These are phyloP conservation scores for Corniculantispora saksenae DNA, from an alignment of 2,329 filamentous ascomycete genomes.

Conservation along the genomic window DNA sequence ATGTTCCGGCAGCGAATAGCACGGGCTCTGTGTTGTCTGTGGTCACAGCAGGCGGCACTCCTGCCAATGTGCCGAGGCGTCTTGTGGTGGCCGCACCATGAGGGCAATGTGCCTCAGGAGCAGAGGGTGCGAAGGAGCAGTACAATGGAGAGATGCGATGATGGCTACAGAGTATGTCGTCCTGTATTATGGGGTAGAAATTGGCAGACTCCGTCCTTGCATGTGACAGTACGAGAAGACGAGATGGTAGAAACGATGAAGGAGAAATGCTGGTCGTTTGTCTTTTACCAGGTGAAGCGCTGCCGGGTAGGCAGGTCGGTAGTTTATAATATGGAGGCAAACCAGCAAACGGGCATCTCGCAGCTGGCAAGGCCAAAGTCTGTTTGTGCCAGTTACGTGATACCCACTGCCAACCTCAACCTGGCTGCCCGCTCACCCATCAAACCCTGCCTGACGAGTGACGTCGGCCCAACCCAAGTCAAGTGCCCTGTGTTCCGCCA, in stretches of 20 bases:
- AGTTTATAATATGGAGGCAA: not conserved
- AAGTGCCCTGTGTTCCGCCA: not conserved
- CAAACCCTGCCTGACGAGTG: not conserved
- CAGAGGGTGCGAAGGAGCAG: not conserved
- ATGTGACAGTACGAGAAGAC: not conserved
- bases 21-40: not conserved
- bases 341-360: not conserved
- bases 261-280: not conserved
- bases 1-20: not conserved
- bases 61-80: not conserved
- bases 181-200: too few species aligned
- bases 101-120: not conserved
- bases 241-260: not conserved
- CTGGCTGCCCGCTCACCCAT: too few species aligned
- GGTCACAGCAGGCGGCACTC: not conserved
- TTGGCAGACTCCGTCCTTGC: too few species aligned
- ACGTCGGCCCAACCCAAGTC: not conserved
- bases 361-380: not conserved
- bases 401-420: too few species aligned
- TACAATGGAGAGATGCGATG: not conserved
- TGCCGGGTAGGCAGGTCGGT: slow-evolving; percentile 1
- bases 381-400: too few species aligned
- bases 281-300: not conserved
- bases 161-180: not conserved
- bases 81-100: not conserved